Evolutionary conservation across 331 rosid genomes (phyloP), one percentile per base, ranked within the genome.

Genomic region (Acacia concinna): DNA sequence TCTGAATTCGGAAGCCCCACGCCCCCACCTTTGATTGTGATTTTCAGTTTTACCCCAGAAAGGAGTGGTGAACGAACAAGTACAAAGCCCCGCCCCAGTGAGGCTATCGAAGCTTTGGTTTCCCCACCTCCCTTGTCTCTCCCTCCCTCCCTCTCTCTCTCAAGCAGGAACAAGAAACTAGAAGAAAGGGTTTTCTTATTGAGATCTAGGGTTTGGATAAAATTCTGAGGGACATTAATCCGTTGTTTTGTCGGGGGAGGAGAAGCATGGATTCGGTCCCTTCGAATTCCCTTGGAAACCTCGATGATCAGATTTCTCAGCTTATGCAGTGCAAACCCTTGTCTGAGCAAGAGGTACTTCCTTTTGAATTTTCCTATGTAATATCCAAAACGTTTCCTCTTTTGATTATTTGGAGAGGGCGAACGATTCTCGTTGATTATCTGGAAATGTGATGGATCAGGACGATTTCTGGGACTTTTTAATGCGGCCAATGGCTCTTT

Each of bases 241-340:
- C 71, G 63, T 25, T 21, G 28, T 67, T 13, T 83, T 79, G 56
- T 12, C 14, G 34, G 3, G 51, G n/a, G 27, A 49, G 84, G 62
- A 57, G 76, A 51, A 80, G 70, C 79, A 92, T 92, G 97, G 98
- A 92, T 87, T 88, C 90, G 78, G 68, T 88, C 54, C 87, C 92
- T 81, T 88, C 95, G 70, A 91, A 92, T 83, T 89, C 98, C 3
- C 97, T 85, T 83, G 97, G 98, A 44, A 91, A 92, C 81, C 90
- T 94, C 72, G 97, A 94, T 65, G 93, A 94, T 78, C 89, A 94
- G 94, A 94, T 94, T 92, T 79, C 98, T 69, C 97, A 90, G 91
- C 97, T 94, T 85, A 87, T 94, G 97, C 97, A 94, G 89, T 94
- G 98, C 97, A 94, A 94, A 81, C 98, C 98, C 57, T 83, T 94